Evolutionary conservation across 2,329 filamentous ascomycete genomes (phyloP).

Genomic region (Grosmannia penicillata): DNA sequence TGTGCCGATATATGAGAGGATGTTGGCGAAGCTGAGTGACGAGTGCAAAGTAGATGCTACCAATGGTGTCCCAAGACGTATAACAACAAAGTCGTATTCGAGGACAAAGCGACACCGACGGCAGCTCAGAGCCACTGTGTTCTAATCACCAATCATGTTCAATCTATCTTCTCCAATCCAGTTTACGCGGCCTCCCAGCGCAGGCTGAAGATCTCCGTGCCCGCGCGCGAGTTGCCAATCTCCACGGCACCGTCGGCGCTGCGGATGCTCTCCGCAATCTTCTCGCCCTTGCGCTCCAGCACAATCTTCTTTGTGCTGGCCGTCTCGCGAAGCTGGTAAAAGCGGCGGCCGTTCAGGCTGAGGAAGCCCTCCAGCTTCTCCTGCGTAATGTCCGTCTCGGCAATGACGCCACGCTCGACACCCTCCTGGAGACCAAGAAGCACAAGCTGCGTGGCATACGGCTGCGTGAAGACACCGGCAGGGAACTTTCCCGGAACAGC

Average conservation of each 20-base stretch:
- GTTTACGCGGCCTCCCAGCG: slow-evolving; percentile 15
- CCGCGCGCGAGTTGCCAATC: slow-evolving; percentile 28
- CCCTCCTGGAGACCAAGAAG: slow-evolving; percentile 48
- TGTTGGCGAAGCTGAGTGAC: too few relatives aligned
- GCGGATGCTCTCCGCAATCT: slow-evolving; percentile 23
- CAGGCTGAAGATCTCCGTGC: slow-evolving; percentile 25
- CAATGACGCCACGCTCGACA: slow-evolving; percentile 35
- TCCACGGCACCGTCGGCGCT: slow-evolving; percentile 23
- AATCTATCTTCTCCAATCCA: too few relatives aligned
- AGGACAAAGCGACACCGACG: too few relatives aligned
- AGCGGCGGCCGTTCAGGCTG: slow-evolving; percentile 33
- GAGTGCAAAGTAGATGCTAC: too few relatives aligned
- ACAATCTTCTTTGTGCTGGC: slow-evolving; percentile 17
- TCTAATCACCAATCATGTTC: too few relatives aligned
- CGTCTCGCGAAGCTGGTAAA: slow-evolving; percentile 30
- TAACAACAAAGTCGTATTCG: too few relatives aligned
- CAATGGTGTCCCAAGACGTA: too few relatives aligned
- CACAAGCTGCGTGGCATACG: slow-evolving; percentile 44
- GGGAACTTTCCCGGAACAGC: slow-evolving; percentile 34
- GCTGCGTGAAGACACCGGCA: slow-evolving; percentile 70
- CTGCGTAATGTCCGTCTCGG: slow-evolving; percentile 35
- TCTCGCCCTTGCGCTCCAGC: slow-evolving; percentile 25
- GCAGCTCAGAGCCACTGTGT: too few relatives aligned
- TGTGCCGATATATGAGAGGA: too few relatives aligned
- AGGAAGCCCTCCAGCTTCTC: slow-evolving; percentile 41